Evolutionary conservation across 495 filamentous ascomycete genomes (phyloP).

Genomic region (Penicillium cataractarum): DNA sequence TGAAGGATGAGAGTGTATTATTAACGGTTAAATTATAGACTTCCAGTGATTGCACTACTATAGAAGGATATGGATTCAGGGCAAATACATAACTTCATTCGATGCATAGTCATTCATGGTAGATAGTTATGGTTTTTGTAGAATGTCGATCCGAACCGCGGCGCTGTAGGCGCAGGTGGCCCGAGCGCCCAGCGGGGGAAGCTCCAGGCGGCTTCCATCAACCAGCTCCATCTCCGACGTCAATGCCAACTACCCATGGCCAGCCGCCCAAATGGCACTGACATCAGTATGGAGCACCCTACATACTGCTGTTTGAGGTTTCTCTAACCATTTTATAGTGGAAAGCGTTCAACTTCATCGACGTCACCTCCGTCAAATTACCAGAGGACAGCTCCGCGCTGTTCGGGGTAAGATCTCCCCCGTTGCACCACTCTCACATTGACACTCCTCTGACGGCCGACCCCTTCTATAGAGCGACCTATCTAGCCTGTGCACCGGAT

Average conservation of each 20-base stretch:
- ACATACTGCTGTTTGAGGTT: not conserved
- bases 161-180: constrained; percentile 13
- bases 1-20: no score
- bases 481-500: constrained; percentile 77
- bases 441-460: constrained; percentile 6
- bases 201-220: constrained; percentile 27
- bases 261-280: constrained; percentile 49
- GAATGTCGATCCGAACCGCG: constrained; percentile 2
- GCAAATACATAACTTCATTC: no score
- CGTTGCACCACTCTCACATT: constrained; percentile 23
- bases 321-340: constrained; percentile 59
- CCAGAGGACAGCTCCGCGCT: constrained; percentile 68
- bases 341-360: constrained; percentile 99
- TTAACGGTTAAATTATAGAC: no score
- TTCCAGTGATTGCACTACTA: no score
- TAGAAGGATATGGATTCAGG: no score
- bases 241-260: constrained; percentile 34
- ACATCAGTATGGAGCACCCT: constrained; percentile 42
- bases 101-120: no score
- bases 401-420: constrained; percentile 60
- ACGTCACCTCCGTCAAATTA: constrained; percentile 81
- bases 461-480: constrained; percentile 58
- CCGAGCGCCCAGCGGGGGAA: constrained; percentile 35
- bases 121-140: no score
- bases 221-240: constrained; percentile 15